Conservation (phyloP, 768 basidiomycete species). For the Boletus reticuloceps region DNA sequence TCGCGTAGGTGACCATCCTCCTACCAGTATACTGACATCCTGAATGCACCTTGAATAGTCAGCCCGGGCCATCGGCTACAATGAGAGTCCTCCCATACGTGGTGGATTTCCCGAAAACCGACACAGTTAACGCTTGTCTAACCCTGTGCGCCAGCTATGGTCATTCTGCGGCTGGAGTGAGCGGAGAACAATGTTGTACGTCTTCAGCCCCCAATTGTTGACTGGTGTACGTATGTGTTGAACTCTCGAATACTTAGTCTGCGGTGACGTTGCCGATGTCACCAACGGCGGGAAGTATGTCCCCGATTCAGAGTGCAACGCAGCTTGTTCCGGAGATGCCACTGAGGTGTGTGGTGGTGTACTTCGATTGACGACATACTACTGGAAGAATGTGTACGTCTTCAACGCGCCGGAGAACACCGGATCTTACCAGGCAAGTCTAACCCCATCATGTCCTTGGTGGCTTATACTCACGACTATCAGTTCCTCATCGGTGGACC, state of each 20-base stretch:
- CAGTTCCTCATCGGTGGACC: constrained; percentile 56
- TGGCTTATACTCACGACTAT: background rate
- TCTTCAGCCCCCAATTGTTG: background rate
- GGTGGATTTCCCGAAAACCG: constrained; percentile 56
- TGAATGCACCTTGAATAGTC: background rate
- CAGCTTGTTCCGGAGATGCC: constrained; percentile 71
- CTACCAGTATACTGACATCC: background rate
- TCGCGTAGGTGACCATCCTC: constrained; percentile 45
- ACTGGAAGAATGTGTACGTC: constrained; percentile 39
- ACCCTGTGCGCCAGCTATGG: constrained; percentile 69
- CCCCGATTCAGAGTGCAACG: constrained; percentile 39
- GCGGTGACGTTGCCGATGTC: constrained; percentile 65
- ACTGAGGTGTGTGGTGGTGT: constrained; percentile 65
- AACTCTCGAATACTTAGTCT: constrained; percentile 41
- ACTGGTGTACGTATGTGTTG: background rate
- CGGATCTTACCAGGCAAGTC: constrained; percentile 66
- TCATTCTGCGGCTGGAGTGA: constrained; percentile 67
- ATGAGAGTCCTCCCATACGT: constrained; percentile 59
- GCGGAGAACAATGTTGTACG: constrained; percentile 68
- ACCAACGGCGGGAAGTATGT: constrained; percentile 31
- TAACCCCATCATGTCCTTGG: background rate
- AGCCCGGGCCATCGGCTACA: constrained; percentile 54
- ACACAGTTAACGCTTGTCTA: constrained; percentile 62
- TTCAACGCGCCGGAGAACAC: constrained; percentile 67
- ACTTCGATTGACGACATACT: constrained; percentile 51